Evolutionary conservation across 2,329 filamentous ascomycete genomes (phyloP).

Genomic region (Dactylellina leptospora): DNA sequence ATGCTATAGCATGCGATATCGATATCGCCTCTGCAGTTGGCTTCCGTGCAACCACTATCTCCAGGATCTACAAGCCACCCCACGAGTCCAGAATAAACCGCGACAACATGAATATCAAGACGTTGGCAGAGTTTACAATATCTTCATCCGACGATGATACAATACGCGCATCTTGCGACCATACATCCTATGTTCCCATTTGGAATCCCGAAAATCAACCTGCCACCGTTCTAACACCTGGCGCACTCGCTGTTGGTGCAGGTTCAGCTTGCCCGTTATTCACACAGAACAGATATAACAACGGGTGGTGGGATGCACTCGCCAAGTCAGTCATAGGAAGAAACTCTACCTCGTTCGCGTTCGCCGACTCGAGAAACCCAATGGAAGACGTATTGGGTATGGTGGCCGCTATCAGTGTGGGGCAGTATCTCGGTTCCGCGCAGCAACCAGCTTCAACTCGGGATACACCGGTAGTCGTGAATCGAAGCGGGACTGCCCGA

Average conservation of each 20-base stretch:
- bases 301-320: conserved; percentile 47
- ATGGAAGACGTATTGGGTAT: conserved; percentile 40
- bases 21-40: conserved; percentile 30
- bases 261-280: conserved; percentile 37
- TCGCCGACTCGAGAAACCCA: conserved; percentile 30
- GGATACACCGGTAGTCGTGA: conserved; percentile 24
- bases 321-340: conserved; percentile 16
- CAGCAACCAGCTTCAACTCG: conserved; percentile 15
- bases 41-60: conserved; percentile 46
- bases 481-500: conserved; percentile 23
- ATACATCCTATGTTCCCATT: conserved; percentile 29
- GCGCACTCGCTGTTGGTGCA: conserved; percentile 41
- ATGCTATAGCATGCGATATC: conserved; percentile 44
- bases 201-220: conserved; percentile 39
- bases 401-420: conserved; percentile 31
- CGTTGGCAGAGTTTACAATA: conserved; percentile 38
- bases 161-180: conserved; percentile 3
- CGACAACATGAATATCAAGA: conserved; percentile 31
- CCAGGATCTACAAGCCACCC: conserved; percentile 45
- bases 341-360: conserved; percentile 37
- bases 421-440: conserved; percentile 39
- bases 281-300: conserved; percentile 43
- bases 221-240: conserved; percentile 24
- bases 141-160: conserved; percentile 18
- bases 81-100: conserved; percentile 34